A percentile compares a stretch with the other conserved stretches of the same genome.
Evolutionary conservation across 352 stramenopile species (phyloP).

Genomic region (Globisporangium yorkense): DNA sequence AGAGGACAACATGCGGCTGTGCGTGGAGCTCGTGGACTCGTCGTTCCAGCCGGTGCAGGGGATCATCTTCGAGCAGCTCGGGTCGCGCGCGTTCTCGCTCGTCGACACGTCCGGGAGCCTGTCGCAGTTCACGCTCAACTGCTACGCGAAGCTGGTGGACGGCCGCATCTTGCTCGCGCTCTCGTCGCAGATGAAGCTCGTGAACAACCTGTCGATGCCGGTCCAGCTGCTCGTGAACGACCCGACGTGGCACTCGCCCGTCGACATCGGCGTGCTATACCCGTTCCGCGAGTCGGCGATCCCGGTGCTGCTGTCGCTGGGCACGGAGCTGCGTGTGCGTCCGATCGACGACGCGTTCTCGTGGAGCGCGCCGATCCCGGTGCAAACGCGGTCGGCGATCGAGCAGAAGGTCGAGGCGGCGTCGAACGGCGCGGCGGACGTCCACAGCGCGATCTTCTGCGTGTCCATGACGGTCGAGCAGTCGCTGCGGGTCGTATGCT

Average conservation of each 20-base stretch:
- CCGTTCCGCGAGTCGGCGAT: conserved; percentile 57
- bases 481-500: conserved; percentile 52
- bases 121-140: conserved; percentile 59
- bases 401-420: conserved; percentile 62
- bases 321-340: conserved; percentile 61
- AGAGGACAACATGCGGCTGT: conserved; percentile 50
- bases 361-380: conserved; percentile 74
- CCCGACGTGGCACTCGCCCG: conserved; percentile 60
- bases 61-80: conserved; percentile 79
- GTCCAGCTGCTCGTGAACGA: conserved; percentile 80
- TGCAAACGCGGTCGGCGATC: conserved; percentile 54
- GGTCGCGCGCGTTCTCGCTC: conserved; percentile 55
- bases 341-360: conserved; percentile 44
- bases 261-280: conserved; percentile 63
- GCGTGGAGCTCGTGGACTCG: conserved; percentile 49
- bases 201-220: conserved; percentile 60
- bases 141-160: conserved; percentile 64
- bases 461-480: conserved; percentile 61
- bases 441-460: conserved; percentile 52
- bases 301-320: conserved; percentile 60
- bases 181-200: conserved; percentile 74
- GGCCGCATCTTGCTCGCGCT: conserved; percentile 73
- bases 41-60: conserved; percentile 68
- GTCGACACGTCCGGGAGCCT: conserved; percentile 39
- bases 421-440: conserved; percentile 15